Evolutionary conservation across 2,329 filamentous ascomycete species (phyloP).

Genomic region (Xylariaceae sp.): DNA sequence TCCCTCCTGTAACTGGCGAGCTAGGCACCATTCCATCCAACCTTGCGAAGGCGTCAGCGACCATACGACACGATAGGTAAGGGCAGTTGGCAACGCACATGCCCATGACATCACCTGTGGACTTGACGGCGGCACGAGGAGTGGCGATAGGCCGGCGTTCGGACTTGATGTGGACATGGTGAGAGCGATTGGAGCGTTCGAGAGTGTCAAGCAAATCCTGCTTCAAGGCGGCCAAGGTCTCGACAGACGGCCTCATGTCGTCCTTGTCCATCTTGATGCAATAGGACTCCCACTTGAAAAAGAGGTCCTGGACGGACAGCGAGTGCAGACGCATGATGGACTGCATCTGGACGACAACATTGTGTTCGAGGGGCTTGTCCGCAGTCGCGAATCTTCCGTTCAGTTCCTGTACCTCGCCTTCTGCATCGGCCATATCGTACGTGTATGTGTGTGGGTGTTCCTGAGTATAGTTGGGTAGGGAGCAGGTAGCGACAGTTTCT

Average conservation of each 20-base stretch:
- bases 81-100: constrained; percentile 52
- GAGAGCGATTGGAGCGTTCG: constrained; percentile 66
- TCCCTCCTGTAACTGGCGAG: constrained; percentile 46
- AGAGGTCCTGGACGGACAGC: constrained; percentile 79
- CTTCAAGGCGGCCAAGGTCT: constrained; percentile 74
- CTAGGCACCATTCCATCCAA: constrained; percentile 66
- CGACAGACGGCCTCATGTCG: constrained; percentile 66
- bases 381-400: constrained; percentile 52
- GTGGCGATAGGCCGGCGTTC: constrained; percentile 61
- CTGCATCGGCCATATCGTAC: constrained; percentile 37
- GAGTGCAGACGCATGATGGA: constrained; percentile 84
- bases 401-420: constrained; percentile 33
- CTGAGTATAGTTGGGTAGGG: background rate
- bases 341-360: constrained; percentile 75
- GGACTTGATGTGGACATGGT: constrained; percentile 59
- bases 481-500: no score
- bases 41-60: constrained; percentile 32
- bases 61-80: background rate
- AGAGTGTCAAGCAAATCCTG: constrained; percentile 80
- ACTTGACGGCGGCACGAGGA: constrained; percentile 55
- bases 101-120: constrained; percentile 69
- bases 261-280: constrained; percentile 89
- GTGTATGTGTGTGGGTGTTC: background rate
- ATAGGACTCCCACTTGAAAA: constrained; percentile 99
- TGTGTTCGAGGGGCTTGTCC: constrained; percentile 62